Percentiles rank a stretch among this genome's conserved stretches.
phyloP scores from a whole-genome alignment of 805 yeast species.

The Yamadazyma nakazawae region DNA sequence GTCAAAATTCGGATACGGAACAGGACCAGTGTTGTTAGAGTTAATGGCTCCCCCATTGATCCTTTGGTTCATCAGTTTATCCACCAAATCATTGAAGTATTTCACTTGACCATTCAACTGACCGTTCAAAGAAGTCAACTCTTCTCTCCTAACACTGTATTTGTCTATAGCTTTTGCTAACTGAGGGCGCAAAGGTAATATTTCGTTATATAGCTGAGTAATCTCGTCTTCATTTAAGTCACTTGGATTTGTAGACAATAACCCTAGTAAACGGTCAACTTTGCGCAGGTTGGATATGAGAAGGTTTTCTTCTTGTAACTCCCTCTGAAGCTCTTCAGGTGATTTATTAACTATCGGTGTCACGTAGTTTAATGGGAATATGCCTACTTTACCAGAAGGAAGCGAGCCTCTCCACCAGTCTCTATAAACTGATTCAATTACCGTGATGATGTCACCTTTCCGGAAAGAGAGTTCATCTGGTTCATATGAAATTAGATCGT shows the following conservation, averaged over 20 bases:
- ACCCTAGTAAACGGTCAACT: conserved; percentile 66
- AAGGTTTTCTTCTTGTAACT: conserved; percentile 51
- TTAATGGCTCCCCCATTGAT: conserved; percentile 11
- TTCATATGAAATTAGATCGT: conserved; percentile 74
- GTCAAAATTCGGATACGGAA: conserved; percentile 14
- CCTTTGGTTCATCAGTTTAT: conserved; percentile 32
- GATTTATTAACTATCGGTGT: conserved; percentile 69
- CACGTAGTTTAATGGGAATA: conserved; percentile 91
- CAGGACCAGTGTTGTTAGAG: neutral
- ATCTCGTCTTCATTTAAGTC: conserved; percentile 57
- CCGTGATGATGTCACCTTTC: conserved; percentile 84
- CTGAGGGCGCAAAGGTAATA: conserved; percentile 70
- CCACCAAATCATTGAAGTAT: conserved; percentile 66
- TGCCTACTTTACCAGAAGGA: conserved; percentile 70
- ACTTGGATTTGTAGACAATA: conserved; percentile 32
- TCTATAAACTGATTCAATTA: conserved; percentile 79
- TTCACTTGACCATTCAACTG: conserved; percentile 68
- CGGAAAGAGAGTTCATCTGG: conserved; percentile 84
- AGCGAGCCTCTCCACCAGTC: conserved; percentile 97
- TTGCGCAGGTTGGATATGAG: conserved; percentile 49
- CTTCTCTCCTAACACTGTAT: conserved; percentile 74
- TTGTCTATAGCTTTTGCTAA: conserved; percentile 74
- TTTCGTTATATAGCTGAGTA: conserved; percentile 66
- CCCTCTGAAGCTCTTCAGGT: conserved; percentile 53
- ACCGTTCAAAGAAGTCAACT: conserved; percentile 65